A percentile compares a stretch with the other conserved stretches of the same genome.
These are phyloP conservation scores for Talaromyces sp. DNA, from an alignment of 2,329 filamentous ascomycete genomes.

Conservation along the genomic window DNA sequence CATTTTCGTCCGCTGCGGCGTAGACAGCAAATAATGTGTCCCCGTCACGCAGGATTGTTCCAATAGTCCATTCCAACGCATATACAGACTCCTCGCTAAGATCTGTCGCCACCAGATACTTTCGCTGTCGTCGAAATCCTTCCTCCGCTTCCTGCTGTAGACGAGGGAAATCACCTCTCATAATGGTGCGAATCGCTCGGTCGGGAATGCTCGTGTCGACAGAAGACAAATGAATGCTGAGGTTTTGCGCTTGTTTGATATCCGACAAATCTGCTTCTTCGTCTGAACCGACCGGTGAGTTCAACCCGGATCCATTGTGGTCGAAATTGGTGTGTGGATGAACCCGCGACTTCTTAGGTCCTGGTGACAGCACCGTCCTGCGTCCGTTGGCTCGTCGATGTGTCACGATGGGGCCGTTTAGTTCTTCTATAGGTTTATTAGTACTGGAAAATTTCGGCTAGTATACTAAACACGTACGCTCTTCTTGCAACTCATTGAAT, in stretches of 20 bases:
- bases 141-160: slow-evolving; percentile 74
- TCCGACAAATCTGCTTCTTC: slow-evolving; percentile 79
- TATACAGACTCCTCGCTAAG: slow-evolving; percentile 91
- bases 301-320: slow-evolving; percentile 53
- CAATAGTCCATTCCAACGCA: slow-evolving; percentile 95
- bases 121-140: slow-evolving; percentile 71
- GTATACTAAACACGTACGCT: slow-evolving; percentile 53
- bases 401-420: slow-evolving; percentile 12
- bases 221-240: slow-evolving; percentile 73
- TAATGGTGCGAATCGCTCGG: slow-evolving; percentile 80
- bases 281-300: slow-evolving; percentile 70
- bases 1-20: slow-evolving; percentile 79
- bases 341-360: slow-evolving; percentile 49
- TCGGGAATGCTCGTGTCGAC: slow-evolving; percentile 69
- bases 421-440: slow-evolving; percentile 5
- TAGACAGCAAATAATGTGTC: slow-evolving; percentile 92
- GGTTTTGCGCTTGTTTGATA: slow-evolving; percentile 79
- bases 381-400: slow-evolving; percentile 38
- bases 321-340: slow-evolving; percentile 87
- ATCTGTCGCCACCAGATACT: slow-evolving; percentile 94
- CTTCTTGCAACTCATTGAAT: slow-evolving; percentile 70
- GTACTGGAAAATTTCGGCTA: not conserved
- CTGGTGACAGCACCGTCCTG: slow-evolving; percentile 51
- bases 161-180: slow-evolving; percentile 72
- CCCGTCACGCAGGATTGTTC: slow-evolving; percentile 86